Percentiles rank a stretch among this genome's conserved stretches.
Conservation (phyloP, 805 yeast species). For the Sugiyamaella chiloensis region DNA sequence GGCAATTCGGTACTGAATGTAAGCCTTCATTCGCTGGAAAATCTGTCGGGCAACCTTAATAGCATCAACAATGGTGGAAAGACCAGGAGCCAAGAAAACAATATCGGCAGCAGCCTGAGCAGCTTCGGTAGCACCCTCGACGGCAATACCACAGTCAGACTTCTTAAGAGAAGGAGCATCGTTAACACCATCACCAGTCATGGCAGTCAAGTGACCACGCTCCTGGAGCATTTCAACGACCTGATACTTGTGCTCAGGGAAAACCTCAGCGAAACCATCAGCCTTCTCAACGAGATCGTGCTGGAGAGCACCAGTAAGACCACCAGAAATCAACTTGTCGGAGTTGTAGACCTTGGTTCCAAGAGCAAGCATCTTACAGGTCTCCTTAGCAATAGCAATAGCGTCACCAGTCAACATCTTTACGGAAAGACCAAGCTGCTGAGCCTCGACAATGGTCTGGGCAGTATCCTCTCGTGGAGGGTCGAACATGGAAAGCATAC, state of each 20-base stretch:
- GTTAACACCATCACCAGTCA: slow-evolving; percentile 99
- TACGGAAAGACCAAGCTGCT: slow-evolving; percentile 87
- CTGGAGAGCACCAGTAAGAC: slow-evolving; percentile 96
- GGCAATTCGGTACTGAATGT: slow-evolving; percentile 97
- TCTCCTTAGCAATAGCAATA: slow-evolving; percentile 97
- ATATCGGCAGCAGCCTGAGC: slow-evolving; percentile 97
- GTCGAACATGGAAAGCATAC: slow-evolving; percentile 98
- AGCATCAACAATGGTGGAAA: slow-evolving; percentile 91
- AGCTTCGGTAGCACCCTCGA: slow-evolving; percentile 97
- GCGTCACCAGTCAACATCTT: slow-evolving; percentile 99
- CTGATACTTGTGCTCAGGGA: slow-evolving; percentile 96
- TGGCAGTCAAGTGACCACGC: slow-evolving; percentile 96
- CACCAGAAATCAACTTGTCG: slow-evolving; percentile 92
- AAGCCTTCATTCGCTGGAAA: slow-evolving; percentile 99
- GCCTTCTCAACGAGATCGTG: slow-evolving; percentile 97
- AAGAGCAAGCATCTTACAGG: slow-evolving; percentile 95
- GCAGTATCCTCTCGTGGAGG: slow-evolving; percentile 99
- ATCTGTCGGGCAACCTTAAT: slow-evolving; percentile 92
- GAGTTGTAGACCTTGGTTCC: slow-evolving; percentile 97
- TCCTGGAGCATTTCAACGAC: slow-evolving; percentile 93
- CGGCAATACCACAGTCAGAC: slow-evolving; percentile 96
- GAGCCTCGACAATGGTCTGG: slow-evolving; percentile 89
- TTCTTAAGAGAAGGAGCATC: slow-evolving; percentile 97
- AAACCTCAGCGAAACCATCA: slow-evolving; percentile 97
- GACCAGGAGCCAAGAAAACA: slow-evolving; percentile 93